A percentile compares a stretch with the other conserved stretches of the same genome.
phyloP scores from a whole-genome alignment of 129 eudicot species.

The Arctium minus region DNA sequence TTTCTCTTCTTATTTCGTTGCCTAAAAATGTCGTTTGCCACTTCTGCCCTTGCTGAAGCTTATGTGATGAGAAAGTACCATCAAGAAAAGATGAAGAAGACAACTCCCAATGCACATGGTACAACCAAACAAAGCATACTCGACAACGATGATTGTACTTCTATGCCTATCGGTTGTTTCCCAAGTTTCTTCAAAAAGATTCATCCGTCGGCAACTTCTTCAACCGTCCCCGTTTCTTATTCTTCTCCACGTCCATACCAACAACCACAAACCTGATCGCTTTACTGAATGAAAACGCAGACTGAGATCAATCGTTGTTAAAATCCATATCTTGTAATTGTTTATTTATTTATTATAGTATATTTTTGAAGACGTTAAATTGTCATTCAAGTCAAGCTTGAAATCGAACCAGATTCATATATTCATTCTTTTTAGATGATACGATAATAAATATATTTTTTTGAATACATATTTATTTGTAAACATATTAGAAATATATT shows the following conservation, averaged over 20 bases:
- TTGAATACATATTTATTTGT: no score
- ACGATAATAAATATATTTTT: no score
- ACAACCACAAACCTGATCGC: neutral
- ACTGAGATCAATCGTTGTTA: neutral
- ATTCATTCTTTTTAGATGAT: no score
- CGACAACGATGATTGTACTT: neutral
- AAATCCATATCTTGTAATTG: neutral
- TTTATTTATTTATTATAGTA: neutral
- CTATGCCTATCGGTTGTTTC: neutral
- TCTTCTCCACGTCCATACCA: neutral
- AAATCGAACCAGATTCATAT: no score
- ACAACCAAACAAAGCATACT: neutral
- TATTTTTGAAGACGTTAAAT: neutral
- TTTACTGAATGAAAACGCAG: neutral
- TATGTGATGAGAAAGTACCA: constrained; percentile 31
- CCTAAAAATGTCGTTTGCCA: constrained; percentile 19
- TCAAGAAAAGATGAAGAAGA: constrained; percentile 32
- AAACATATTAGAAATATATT: no score
- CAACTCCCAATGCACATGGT: neutral
- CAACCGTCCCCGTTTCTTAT: neutral
- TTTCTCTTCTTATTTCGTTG: neutral
- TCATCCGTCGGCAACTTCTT: neutral
- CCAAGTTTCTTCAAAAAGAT: constrained; percentile 21
- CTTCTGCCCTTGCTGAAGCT: constrained; percentile 36
- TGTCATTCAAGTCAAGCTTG: neutral